Conservation (phyloP, 2,329 filamentous ascomycete genomes). For the Penicillium palitans region DNA sequence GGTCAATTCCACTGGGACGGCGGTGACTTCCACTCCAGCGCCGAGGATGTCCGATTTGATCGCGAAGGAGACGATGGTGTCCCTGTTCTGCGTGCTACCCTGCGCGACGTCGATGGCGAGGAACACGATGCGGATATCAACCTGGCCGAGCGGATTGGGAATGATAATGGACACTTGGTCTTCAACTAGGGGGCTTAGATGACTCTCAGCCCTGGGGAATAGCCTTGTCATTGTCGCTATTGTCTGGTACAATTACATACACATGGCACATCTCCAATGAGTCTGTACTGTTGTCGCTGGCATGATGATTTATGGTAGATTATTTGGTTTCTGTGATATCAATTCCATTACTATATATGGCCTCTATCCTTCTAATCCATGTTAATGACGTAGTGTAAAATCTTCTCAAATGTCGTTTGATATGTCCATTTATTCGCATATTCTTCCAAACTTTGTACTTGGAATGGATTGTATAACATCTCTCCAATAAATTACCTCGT, state of each 20-base stretch:
- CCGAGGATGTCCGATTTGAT: slow-evolving; percentile 49
- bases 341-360: neutral
- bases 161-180: slow-evolving; percentile 52
- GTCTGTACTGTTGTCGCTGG: too few relatives aligned
- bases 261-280: neutral
- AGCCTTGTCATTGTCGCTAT: neutral
- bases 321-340: neutral
- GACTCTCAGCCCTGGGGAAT: neutral
- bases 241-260: neutral
- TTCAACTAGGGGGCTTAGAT: slow-evolving; percentile 20
- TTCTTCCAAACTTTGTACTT: neutral
- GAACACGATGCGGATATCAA: slow-evolving; percentile 51
- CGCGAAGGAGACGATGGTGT: slow-evolving; percentile 54
- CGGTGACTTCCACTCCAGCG: slow-evolving; percentile 48
- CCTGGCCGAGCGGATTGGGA: slow-evolving; percentile 56
- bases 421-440: neutral
- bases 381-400: too few relatives aligned
- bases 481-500: neutral
- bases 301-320: neutral
- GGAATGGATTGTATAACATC: neutral
- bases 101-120: slow-evolving; percentile 49
- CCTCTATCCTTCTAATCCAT: neutral
- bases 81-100: slow-evolving; percentile 55
- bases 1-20: slow-evolving; percentile 51
- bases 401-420: neutral